Base-by-base conservation (phyloP, 192 early-diverging fungal species). In the Rhizophagus clarus region DNA sequence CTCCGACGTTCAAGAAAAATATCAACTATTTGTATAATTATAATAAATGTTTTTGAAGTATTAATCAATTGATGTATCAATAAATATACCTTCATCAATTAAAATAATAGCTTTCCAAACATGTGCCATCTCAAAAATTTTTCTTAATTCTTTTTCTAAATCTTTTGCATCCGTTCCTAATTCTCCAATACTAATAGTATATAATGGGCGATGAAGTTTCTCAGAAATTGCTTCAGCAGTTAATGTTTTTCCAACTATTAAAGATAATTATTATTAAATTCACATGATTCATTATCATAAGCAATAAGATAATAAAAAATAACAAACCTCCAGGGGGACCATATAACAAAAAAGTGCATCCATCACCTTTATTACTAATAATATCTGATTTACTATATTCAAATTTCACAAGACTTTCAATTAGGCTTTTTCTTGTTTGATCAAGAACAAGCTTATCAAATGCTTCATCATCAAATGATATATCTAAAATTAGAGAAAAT, bases 151-250 rank as follows among this genome's bases (percentile, higher is more conserved):
- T n/a, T 37, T n/a, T 82, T 90, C 90, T 84, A 91, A 82, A 5
- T 84, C 85, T 49, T 90, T 83, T 7, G 88, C 87, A 17, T 82
- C 85, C 26, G 82, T 84, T 6, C 90, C 90, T 24, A 91, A 87
- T 82, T 91, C 90, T 15, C 89, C 89, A 85, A 91, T 86, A 34
- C 86, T 90, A 7, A 91, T 84, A 64, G 86, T 88, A 72, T 89
- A 91, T 22, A 91, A 79, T 4, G 90, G 90, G 42, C 80, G 77
- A 47, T 90, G 88, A 22, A 91, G 71, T 1, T 83, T 72, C 71
- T 91, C 90, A 20, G 88, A 84, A 62, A 91, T 89, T 11, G 89
- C 89, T 79, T 91, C 90, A 37, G 88, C 88, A 6, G 89, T 90
- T 63, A 90, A 78, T n/a, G 89, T 90, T 81, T 90, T 90, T 1